These are phyloP conservation scores for Murraya koenigii DNA, from an alignment of 345 rosid species.

Conservation along the genomic window DNA sequence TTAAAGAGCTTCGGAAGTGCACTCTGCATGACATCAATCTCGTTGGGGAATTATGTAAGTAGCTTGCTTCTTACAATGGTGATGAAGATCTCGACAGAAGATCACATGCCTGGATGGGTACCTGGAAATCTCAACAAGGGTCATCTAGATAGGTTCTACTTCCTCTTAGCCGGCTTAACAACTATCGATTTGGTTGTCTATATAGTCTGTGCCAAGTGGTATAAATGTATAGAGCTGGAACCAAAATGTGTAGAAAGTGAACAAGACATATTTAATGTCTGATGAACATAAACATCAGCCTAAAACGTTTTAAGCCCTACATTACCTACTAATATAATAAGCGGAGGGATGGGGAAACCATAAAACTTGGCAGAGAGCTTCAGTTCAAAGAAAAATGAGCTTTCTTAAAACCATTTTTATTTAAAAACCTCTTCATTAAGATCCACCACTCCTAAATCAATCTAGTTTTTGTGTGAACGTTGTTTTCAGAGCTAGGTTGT, in stretches of 20 bases:
- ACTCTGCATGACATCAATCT: slow-evolving; percentile 93
- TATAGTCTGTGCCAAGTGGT: slow-evolving; percentile 82
- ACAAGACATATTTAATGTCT: slow-evolving; percentile 43
- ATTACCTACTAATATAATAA: slow-evolving; percentile 31
- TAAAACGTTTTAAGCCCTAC: not conserved
- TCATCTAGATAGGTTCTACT: slow-evolving; percentile 90
- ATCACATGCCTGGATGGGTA: slow-evolving; percentile 96
- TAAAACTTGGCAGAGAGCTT: not conserved
- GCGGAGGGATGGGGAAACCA: slow-evolving; percentile 15
- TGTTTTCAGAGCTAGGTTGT: slow-evolving; percentile 8
- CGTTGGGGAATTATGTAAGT: slow-evolving; percentile 95
- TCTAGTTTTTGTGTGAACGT: not conserved
- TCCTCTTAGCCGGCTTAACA: slow-evolving; percentile 81
- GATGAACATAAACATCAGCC: slow-evolving; percentile 18
- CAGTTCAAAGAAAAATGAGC: slow-evolving; percentile 9
- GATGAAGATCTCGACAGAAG: slow-evolving; percentile 85
- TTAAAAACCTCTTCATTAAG: not conserved
- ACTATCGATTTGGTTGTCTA: slow-evolving; percentile 60
- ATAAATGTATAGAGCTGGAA: slow-evolving; percentile 68
- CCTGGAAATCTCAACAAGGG: slow-evolving; percentile 96
- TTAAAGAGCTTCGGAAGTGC: slow-evolving; percentile 96
- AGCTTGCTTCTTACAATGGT: slow-evolving; percentile 92
- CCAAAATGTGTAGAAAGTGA: slow-evolving; percentile 40
- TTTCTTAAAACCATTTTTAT: not conserved
- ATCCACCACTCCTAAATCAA: not conserved